phyloP scores from a whole-genome alignment of 1,284 basidiomycete genomes.

The Ustilago esculenta region DNA sequence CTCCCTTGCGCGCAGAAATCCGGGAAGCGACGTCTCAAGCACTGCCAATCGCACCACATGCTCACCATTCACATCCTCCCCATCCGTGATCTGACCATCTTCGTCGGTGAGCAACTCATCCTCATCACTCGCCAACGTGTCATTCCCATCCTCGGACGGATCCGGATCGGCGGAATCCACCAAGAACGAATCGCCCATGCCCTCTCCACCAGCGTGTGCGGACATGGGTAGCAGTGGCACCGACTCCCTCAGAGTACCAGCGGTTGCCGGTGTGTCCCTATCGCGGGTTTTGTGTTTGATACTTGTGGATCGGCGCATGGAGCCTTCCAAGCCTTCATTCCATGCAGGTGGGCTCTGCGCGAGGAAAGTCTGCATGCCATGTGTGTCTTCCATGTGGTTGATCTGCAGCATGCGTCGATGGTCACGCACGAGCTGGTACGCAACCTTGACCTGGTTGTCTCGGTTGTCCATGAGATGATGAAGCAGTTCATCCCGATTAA shows the following conservation, averaged over 20 bases:
- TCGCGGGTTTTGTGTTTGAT: constrained; percentile 42
- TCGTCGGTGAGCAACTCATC: constrained; percentile 55
- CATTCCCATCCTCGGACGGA: constrained; percentile 53
- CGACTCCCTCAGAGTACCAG: too few species aligned
- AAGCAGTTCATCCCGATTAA: constrained; percentile 85
- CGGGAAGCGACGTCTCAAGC: constrained; percentile 55
- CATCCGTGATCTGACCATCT: constrained; percentile 43
- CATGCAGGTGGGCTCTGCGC: constrained; percentile 71
- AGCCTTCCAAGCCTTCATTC: constrained; percentile 69
- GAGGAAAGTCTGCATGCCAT: constrained; percentile 70
- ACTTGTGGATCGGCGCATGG: constrained; percentile 49
- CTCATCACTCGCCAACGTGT: constrained; percentile 51
- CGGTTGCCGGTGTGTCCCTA: too few species aligned
- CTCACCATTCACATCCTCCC: constrained; percentile 46
- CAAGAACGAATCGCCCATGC: constrained; percentile 22
- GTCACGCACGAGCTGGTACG: constrained; percentile 91
- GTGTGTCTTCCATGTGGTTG: constrained; percentile 54
- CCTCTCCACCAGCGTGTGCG: constrained; percentile 25
- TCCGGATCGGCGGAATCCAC: constrained; percentile 49
- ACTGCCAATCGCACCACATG: constrained; percentile 44
- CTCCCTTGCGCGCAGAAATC: constrained; percentile 31
- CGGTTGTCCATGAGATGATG: constrained; percentile 82
- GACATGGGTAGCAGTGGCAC: constrained; percentile 24
- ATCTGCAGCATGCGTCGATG: constrained; percentile 86
- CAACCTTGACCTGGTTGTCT: constrained; percentile 95